phyloP scores from a whole-genome alignment of 495 filamentous ascomycete genomes.

The Astrothelium subdiscretum region DNA sequence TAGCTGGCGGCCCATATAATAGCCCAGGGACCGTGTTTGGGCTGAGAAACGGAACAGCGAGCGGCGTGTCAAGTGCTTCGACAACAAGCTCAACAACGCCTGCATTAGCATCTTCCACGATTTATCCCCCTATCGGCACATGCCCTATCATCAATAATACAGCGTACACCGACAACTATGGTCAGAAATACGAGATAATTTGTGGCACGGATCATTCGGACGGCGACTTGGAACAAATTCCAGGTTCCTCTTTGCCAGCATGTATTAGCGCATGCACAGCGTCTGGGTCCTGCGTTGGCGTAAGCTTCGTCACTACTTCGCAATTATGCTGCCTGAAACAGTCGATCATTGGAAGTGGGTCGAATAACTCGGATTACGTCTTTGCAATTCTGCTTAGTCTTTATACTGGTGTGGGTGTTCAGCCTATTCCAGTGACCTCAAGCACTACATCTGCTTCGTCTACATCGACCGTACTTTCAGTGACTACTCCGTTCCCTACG shows the following conservation, averaged over 20 bases:
- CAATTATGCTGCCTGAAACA: conserved; percentile 8
- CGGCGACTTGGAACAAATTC: conserved; percentile 1
- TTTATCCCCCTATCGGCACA: background rate
- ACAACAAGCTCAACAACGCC: background rate
- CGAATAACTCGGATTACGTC: background rate
- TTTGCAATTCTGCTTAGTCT: background rate
- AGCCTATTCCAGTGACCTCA: background rate
- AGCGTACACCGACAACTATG: background rate
- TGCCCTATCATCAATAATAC: conserved; percentile 6
- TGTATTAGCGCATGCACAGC: background rate
- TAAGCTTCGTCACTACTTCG: background rate
- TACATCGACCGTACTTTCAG: background rate
- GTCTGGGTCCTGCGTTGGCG: background rate
- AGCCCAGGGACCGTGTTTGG: background rate
- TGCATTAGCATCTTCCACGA: background rate
- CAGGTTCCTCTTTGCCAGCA: background rate
- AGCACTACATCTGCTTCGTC: background rate
- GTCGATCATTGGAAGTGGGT: conserved; percentile 6
- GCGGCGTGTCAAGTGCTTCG: background rate
- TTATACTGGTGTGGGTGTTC: background rate
- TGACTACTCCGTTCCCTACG: background rate
- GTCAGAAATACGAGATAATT: background rate
- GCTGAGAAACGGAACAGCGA: background rate
- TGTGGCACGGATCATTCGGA: conserved; percentile 4
- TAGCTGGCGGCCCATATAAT: background rate